Evolutionary conservation across 805 yeast species (phyloP), one percentile per base, ranked within the genome.

Genomic region (Komagataella pastoris): DNA sequence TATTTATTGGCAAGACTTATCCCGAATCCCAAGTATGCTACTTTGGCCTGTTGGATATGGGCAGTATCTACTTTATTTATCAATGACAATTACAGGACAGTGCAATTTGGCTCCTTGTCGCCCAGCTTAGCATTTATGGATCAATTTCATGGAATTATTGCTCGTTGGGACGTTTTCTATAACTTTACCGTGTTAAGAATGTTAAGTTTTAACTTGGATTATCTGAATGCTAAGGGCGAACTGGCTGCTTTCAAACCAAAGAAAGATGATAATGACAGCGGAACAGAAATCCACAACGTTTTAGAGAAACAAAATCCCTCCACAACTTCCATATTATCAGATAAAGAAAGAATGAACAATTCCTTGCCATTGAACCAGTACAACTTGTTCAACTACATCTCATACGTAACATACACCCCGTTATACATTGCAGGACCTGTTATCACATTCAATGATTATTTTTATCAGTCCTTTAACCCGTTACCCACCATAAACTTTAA

Each of bases 161-260:
- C 80, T 17, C 75, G 98, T 59, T 93, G 99, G 99, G 97, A 93
- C 62, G 97, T 93, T 3, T 88, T 86, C 59, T 93, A 81, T 74
- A 93, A 93, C 67, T 89, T 95, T 66, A 84, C 96, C 1, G 69
- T 91, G 54, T 73, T 93, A 51, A 76, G 97, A 60, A 79, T 89
- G 75, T 68, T 93, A 48, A 87, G 96, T 54, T 93, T 75, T 65
- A 85, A 87, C 56, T 62, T 87, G 55, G 99, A 93, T 66, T 88
- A 76, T 59, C 59, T 83, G 30, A 77, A 75, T 58, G 71, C 71
- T 49, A 62, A 56, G 51, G 61, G 58, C 18, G 44, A 19, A 7
- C 14, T 23, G 6, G 50, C 24, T 12, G 30, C 24, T 24, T 17
- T 17, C 24, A 47, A 44, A 30, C 14, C 17, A 18, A 19, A 53